Percentiles rank a stretch among this genome's conserved stretches.
These are phyloP conservation scores for Yamadazyma paraphyllophila DNA, from an alignment of 805 yeast species.

Conservation along the genomic window DNA sequence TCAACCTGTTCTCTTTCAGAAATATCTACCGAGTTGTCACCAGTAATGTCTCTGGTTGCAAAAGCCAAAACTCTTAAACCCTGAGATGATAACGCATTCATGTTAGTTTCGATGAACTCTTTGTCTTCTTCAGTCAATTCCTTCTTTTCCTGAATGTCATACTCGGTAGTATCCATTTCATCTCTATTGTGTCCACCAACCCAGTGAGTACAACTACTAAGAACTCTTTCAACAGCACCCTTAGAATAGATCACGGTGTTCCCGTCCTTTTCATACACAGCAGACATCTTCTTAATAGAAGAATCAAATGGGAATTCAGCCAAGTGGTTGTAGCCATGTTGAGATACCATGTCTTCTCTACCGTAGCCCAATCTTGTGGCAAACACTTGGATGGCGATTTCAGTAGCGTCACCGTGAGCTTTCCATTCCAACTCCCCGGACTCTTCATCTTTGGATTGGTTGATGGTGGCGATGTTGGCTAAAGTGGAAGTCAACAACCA, in stretches of 20 bases:
- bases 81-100: slow-evolving; percentile 57
- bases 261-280: slow-evolving; percentile 43
- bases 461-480: slow-evolving; percentile 41
- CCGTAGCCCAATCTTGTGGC: slow-evolving; percentile 55
- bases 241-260: slow-evolving; percentile 47
- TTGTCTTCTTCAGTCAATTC: slow-evolving; percentile 43
- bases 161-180: slow-evolving; percentile 19
- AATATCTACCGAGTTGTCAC: slow-evolving; percentile 17
- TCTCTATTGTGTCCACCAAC: slow-evolving; percentile 33
- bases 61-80: slow-evolving; percentile 76
- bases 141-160: slow-evolving; percentile 16
- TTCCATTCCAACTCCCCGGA: slow-evolving; percentile 35
- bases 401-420: slow-evolving; percentile 79
- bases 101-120: slow-evolving; percentile 47
- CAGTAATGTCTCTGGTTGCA: slow-evolving; percentile 44
- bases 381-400: slow-evolving; percentile 82
- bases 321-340: slow-evolving; percentile 39
- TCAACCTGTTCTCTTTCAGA: slow-evolving; percentile 44
- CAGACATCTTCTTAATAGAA: slow-evolving; percentile 68
- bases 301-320: slow-evolving; percentile 77
- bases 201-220: slow-evolving; percentile 57
- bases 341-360: slow-evolving; percentile 43
- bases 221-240: slow-evolving; percentile 75
- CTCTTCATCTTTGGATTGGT: slow-evolving; percentile 26
- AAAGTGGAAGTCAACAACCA: slow-evolving; percentile 37